Conservation (phyloP, 108 stramenopile genomes). For the Schizochytrium sp. region DNA sequence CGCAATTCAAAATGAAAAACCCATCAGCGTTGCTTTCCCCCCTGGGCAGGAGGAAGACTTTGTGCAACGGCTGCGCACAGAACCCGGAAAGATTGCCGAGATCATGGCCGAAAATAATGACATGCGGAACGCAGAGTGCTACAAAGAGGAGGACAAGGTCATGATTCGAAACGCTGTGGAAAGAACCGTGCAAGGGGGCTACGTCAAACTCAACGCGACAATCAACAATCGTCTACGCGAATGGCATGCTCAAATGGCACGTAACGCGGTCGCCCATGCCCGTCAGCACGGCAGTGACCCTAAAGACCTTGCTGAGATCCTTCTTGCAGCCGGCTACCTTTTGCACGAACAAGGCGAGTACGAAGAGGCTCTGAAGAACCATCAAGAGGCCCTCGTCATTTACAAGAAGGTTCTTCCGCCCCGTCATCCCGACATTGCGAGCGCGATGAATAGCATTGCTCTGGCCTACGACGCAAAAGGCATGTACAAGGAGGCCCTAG, state of each 20-base stretch:
- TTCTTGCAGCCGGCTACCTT: not conserved
- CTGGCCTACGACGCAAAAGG: no score
- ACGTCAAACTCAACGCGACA: not conserved
- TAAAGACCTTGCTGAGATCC: not conserved
- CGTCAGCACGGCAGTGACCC: not conserved
- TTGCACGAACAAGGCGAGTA: not conserved
- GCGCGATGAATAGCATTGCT: no score
- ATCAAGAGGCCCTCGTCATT: not conserved
- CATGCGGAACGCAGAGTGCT: not conserved
- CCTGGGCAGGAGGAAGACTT: not conserved
- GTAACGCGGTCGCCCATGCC: not conserved
- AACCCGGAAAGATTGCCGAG: not conserved
- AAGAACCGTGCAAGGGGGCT: not conserved
- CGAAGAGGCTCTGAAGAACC: not conserved
- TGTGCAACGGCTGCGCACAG: not conserved
- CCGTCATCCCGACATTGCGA: no score
- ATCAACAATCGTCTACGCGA: not conserved
- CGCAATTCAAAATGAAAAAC: not conserved
- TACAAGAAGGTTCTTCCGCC: not conserved
- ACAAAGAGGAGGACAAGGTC: not conserved
- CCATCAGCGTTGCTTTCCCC: not conserved
- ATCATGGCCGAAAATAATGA: not conserved
- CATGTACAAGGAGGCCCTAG: no score
- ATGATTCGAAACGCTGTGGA: not conserved
- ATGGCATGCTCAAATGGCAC: not conserved